These are phyloP conservation scores for Ceratocystis colombiana DNA, from an alignment of 2,329 filamentous ascomycete species.

Conservation along the genomic window DNA sequence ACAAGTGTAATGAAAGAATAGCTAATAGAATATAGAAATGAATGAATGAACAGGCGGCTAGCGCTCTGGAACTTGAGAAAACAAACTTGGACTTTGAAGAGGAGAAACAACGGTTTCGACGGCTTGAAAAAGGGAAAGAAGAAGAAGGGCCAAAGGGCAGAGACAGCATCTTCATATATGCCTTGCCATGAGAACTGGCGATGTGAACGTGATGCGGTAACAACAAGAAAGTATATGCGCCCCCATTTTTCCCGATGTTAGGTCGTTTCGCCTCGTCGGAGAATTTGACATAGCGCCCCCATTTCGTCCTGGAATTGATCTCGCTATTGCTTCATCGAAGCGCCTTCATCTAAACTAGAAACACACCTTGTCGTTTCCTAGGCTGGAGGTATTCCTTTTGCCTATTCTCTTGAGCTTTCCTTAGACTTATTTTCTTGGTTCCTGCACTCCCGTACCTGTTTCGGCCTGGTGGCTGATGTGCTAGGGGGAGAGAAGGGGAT, in stretches of 20 bases:
- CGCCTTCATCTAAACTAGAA: slow-evolving; percentile 15
- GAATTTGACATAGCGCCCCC: slow-evolving; percentile 5
- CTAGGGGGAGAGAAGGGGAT: not conserved
- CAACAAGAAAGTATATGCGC: not conserved
- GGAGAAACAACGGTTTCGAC: not conserved
- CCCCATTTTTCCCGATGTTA: not conserved
- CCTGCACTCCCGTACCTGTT: slow-evolving; percentile 1
- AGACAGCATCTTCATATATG: slow-evolving; percentile 8
- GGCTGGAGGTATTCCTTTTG: not conserved
- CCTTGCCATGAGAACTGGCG: not conserved
- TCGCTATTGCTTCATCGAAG: slow-evolving; percentile 22
- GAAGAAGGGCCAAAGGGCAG: not conserved
- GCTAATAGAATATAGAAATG: slow-evolving; percentile 12
- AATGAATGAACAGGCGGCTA: slow-evolving; percentile 25
- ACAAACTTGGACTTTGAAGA: slow-evolving; percentile 16
- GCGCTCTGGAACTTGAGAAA: slow-evolving; percentile 21
- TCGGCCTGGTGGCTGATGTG: not conserved
- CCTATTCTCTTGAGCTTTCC: not conserved
- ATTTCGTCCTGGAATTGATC: slow-evolving; percentile 7
- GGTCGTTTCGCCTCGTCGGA: slow-evolving; percentile 18
- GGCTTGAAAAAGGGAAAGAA: slow-evolving; percentile 7
- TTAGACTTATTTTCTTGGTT: not conserved
- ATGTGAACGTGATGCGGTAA: not conserved
- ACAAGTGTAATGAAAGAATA: slow-evolving; percentile 1
- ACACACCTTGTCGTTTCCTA: not conserved